Evolutionary conservation across 1,284 basidiomycete species (phyloP).

Genomic region (Apiotrichum akiyoshidainum): DNA sequence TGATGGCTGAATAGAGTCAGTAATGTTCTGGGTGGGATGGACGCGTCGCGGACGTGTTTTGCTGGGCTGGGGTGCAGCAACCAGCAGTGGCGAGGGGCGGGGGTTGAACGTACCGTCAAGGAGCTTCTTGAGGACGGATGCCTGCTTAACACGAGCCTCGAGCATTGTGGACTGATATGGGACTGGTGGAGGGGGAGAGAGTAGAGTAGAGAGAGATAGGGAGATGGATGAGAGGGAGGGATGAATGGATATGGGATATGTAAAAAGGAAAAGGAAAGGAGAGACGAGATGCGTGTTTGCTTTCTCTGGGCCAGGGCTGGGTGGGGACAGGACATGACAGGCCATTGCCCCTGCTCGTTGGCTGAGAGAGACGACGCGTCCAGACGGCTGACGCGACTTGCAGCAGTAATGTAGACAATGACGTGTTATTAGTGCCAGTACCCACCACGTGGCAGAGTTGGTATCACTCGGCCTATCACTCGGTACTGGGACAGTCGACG

Average conservation of each 20-base stretch:
- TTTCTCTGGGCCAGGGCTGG: no score
- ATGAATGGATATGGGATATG: neutral
- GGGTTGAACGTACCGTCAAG: conserved; percentile 67
- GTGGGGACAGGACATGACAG: no score
- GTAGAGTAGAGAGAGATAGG: neutral
- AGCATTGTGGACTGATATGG: conserved; percentile 61
- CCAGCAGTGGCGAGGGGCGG: neutral
- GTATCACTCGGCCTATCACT: no score
- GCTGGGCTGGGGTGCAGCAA: neutral
- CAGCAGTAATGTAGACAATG: no score
- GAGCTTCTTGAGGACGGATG: conserved; percentile 77
- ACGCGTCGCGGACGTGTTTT: neutral
- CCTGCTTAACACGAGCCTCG: conserved; percentile 82
- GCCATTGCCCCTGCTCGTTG: no score
- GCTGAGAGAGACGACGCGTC: no score
- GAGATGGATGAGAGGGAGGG: neutral
- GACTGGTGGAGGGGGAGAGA: neutral
- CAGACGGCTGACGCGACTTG: no score
- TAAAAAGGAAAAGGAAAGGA: neutral
- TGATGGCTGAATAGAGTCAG: conserved; percentile 66
- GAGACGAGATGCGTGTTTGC: neutral
- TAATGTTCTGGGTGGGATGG: neutral
- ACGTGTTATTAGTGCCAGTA: no score
- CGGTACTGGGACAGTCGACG: no score
- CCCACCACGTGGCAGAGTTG: no score